Conservation (phyloP, 2,329 filamentous ascomycete genomes). For the Sporothrix variecibatus region DNA sequence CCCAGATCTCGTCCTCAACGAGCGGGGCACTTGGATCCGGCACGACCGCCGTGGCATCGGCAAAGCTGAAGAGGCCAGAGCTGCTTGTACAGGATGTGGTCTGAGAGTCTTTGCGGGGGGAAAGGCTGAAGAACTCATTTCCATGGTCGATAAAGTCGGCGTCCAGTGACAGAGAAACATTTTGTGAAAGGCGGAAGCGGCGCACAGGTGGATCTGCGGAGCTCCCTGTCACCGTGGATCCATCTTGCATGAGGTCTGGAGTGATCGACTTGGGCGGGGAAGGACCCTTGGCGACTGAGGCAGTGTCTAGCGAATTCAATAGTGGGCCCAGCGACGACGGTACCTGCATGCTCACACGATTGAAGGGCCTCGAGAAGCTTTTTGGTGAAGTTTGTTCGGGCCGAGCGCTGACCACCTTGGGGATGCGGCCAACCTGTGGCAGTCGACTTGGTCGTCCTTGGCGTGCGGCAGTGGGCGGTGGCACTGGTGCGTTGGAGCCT, state of each 20-base stretch:
- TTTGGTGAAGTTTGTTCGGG: slow-evolving; percentile 68
- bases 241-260: slow-evolving; percentile 43
- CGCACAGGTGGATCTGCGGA: slow-evolving; percentile 36
- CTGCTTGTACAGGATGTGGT: slow-evolving; percentile 60
- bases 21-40: slow-evolving; percentile 63
- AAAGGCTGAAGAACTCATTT: slow-evolving; percentile 70
- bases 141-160: slow-evolving; percentile 32
- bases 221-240: slow-evolving; percentile 39
- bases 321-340: slow-evolving; percentile 31
- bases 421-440: slow-evolving; percentile 82
- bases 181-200: slow-evolving; percentile 37
- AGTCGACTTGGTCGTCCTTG: slow-evolving; percentile 61
- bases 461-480: not conserved
- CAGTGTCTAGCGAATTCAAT: slow-evolving; percentile 37
- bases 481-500: not conserved
- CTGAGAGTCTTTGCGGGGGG: slow-evolving; percentile 70
- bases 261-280: slow-evolving; percentile 47
- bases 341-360: slow-evolving; percentile 53
- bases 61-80: slow-evolving; percentile 62
- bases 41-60: slow-evolving; percentile 66
- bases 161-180: slow-evolving; percentile 39
- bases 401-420: slow-evolving; percentile 72
- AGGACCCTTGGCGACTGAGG: slow-evolving; percentile 53
- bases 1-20: slow-evolving; percentile 87
- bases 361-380: slow-evolving; percentile 86